phyloP scores from a whole-genome alignment of 768 basidiomycete genomes.

The Mycena venus region DNA sequence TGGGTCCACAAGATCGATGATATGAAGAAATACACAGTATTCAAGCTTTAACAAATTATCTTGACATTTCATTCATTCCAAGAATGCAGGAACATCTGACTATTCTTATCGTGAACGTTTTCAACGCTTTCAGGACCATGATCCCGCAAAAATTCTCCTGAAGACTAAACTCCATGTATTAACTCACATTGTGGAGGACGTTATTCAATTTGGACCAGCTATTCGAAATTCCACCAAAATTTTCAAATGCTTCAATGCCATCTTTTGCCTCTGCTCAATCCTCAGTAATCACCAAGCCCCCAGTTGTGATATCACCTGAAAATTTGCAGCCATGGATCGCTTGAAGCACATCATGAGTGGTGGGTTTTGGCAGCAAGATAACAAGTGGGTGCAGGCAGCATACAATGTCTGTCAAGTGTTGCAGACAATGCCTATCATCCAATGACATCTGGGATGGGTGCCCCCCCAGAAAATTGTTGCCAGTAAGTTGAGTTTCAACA shows the following conservation, averaged over 20 bases:
- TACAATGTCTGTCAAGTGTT: no score
- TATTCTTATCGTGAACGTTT: constrained; percentile 49
- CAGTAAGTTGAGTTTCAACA: no score
- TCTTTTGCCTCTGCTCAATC: constrained; percentile 56
- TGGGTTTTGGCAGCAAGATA: constrained; percentile 43
- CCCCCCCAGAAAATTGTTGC: no score
- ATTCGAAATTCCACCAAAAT: constrained; percentile 48
- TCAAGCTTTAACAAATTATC: no score
- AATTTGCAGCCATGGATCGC: constrained; percentile 44
- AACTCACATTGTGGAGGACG: constrained; percentile 48
- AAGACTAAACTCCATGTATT: constrained; percentile 55
- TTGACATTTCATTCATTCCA: no score
- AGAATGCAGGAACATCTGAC: constrained; percentile 47
- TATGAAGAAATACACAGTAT: not conserved
- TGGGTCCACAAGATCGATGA: not conserved
- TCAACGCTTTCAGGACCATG: constrained; percentile 49
- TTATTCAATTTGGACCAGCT: constrained; percentile 50
- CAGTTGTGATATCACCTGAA: constrained; percentile 54
- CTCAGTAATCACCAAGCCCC: constrained; percentile 58
- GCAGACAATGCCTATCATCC: no score
- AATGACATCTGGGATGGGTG: no score
- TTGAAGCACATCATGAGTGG: constrained; percentile 48
- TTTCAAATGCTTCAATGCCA: constrained; percentile 57
- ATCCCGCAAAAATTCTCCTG: constrained; percentile 49
- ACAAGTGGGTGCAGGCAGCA: constrained; percentile 32